Base-by-base conservation (phyloP, 495 filamentous ascomycete genomes). In the Podospora sp. region DNA sequence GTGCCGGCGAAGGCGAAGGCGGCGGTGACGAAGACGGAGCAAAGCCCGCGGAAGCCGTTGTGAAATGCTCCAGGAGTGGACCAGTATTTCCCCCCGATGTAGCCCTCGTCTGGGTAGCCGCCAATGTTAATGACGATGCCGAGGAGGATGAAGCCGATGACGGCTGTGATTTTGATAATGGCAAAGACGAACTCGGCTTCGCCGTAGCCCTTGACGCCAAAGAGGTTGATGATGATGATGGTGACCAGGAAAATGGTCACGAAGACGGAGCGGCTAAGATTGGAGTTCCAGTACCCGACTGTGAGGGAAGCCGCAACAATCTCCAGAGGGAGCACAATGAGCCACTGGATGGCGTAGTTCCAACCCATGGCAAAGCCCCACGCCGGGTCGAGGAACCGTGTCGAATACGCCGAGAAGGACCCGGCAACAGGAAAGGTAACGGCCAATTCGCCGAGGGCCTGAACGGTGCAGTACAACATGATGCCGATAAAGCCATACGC, bases 361-460 rank as follows among this genome's bases (percentile, higher is more conserved):
- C 94, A 97, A 27, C 95, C 95, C 92, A 97, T 96, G 55, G 95
- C 94, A 72, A 97, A 97, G 0, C 95, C 95, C 94, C 94, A 97
- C 2, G 94, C 92, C 12, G 94, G 94, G 72, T 97, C 94, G 11
- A 97, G 73, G 72, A 97, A 98, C 25, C 94, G 87, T 40, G 92
- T 97, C 20, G 94, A 96, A 77, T 93, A 97, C 40, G 92, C 89
- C 14, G 93, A 90, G 77, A 98, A 98, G 22, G 93, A 96, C 63
- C 94, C 94, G 51, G 94, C 91, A 22, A 97, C 89, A 6, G 94
- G 94, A 75, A 95, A 97, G 25, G 92, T 71, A 68, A 97, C 94
- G 29, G 94, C 92, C 81, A 98, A 87, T 75, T 98, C 94, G 71
- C 94, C 94, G 49, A 98, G 83, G 2, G 93, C 92, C 65, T 97